Base-by-base conservation (phyloP, 352 stramenopile species). In the Phytophthora macrochlamydospora region DNA sequence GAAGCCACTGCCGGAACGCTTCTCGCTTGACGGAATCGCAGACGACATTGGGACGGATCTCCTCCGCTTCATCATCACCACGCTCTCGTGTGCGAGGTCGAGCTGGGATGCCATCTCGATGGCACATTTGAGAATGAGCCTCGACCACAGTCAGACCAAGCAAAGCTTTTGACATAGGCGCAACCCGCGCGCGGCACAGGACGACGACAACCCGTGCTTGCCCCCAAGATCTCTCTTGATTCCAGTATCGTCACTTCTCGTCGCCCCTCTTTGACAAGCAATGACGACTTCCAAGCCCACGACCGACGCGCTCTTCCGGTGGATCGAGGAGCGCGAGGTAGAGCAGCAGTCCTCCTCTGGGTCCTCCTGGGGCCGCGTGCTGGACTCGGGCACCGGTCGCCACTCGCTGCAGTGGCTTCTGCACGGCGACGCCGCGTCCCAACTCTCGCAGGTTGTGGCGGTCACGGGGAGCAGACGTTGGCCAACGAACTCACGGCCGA, bases 401-500 rank as follows among this genome's bases (percentile, higher is more conserved):
- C 93, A 98, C 71, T 97, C 89, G 40, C 67, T 98, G 11, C 71
- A 82, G 38, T 98, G 93, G 93, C 84, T 98, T 18, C 64, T 84
- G 14, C 63, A 46, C 7, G 69, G 71, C 12, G 63, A 69, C 32
- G 51, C 57, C 11, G 66, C 76, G 2, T 38, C 55, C 28, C 38
- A 67, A 24, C 59, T 87, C 59, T 50, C 68, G 13, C 67, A 81
- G 53, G 56, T 87, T 29, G 85, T 89, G 35, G 88, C 88, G 18
- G 87, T 96, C 48, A 94, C 88, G 43, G 88, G 49, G 88, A 94
- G 75, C 63, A 66, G 8, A 18, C 71, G 64, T 75, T 92, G 7
- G 83, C 88, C 24, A 63, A 64, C 24, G 65, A 79, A 49, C 69
- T 89, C 24, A 60, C 58, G 32, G 49, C 43, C 35, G 78, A 84